Percentiles rank a stretch among this genome's conserved stretches.
Conservation (phyloP, 345 rosid genomes). For the Linum tenue region DNA sequence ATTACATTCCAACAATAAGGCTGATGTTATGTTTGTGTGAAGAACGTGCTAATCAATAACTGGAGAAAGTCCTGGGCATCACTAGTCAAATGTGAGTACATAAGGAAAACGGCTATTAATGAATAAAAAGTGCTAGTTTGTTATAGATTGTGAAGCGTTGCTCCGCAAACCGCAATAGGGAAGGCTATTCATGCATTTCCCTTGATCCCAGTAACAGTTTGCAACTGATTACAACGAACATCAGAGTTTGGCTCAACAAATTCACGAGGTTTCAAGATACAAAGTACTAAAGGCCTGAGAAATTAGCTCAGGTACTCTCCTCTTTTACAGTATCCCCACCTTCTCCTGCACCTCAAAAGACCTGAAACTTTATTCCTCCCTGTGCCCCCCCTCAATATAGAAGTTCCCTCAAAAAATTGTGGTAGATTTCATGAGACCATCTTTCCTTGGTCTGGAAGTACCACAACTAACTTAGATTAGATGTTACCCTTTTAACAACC, state of each 20-base stretch:
- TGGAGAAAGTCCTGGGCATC: too few species aligned
- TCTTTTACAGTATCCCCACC: not conserved
- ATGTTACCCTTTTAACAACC: constrained; percentile 12
- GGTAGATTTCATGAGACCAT: not conserved
- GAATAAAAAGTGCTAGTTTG: too few species aligned
- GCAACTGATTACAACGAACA: not conserved
- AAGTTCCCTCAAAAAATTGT: not conserved
- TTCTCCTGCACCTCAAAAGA: not conserved
- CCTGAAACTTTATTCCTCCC: not conserved
- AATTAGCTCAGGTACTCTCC: not conserved
- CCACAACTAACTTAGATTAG: constrained; percentile 22
- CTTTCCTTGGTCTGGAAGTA: constrained; percentile 6
- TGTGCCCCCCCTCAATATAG: not conserved
- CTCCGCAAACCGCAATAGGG: too few species aligned
- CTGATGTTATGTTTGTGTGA: too few species aligned
- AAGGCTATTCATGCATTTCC: not conserved
- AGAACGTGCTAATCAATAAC: too few species aligned
- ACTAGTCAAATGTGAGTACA: too few species aligned
- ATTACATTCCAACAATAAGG: too few species aligned
- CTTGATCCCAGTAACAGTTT: not conserved
- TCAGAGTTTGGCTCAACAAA: not conserved
- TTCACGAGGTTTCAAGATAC: not conserved
- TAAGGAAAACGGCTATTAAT: too few species aligned
- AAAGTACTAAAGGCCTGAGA: not conserved
- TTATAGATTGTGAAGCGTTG: too few species aligned